Evolutionary conservation across 805 yeast species (phyloP).

Genomic region (Saccharomyces paradoxus): DNA sequence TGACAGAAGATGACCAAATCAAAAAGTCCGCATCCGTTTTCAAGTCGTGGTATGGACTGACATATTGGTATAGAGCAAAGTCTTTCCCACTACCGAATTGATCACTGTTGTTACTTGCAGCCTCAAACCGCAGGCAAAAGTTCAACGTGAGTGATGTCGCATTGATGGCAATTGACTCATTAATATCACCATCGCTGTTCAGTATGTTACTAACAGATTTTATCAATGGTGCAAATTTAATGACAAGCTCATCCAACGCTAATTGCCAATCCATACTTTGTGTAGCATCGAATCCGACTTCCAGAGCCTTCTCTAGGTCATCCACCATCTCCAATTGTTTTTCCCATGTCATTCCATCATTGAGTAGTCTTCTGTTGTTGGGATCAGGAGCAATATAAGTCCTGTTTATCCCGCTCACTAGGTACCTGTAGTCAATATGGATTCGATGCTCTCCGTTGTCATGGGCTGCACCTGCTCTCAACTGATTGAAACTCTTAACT

Average conservation of each 20-base stretch:
- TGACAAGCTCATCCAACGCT: slow-evolving; percentile 40
- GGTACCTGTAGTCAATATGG: slow-evolving; percentile 42
- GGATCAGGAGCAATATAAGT: slow-evolving; percentile 44
- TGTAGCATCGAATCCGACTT: slow-evolving; percentile 32
- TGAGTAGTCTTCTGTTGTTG: slow-evolving; percentile 33
- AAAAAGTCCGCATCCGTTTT: slow-evolving; percentile 36
- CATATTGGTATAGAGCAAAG: slow-evolving; percentile 40
- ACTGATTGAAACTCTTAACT: slow-evolving; percentile 38
- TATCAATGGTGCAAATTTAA: slow-evolving; percentile 47
- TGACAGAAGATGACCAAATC: slow-evolving; percentile 41
- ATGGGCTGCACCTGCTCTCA: slow-evolving; percentile 38
- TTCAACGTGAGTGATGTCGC: slow-evolving; percentile 37
- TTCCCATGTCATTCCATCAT: slow-evolving; percentile 31
- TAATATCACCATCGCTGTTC: slow-evolving; percentile 6
- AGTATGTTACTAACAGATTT: slow-evolving; percentile 35
- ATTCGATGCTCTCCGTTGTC: slow-evolving; percentile 44
- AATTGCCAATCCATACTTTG: slow-evolving; percentile 48
- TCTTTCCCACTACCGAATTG: slow-evolving; percentile 24
- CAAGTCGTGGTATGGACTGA: slow-evolving; percentile 36
- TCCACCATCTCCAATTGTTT: slow-evolving; percentile 31
- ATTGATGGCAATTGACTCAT: slow-evolving; percentile 23
- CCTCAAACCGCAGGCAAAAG: slow-evolving; percentile 38
- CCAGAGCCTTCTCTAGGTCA: slow-evolving; percentile 29
- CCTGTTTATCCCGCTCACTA: slow-evolving; percentile 46
- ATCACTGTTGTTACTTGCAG: slow-evolving; percentile 8